Base-by-base conservation (phyloP, 139 green algal genomes). In the Asterochloris erici region DNA sequence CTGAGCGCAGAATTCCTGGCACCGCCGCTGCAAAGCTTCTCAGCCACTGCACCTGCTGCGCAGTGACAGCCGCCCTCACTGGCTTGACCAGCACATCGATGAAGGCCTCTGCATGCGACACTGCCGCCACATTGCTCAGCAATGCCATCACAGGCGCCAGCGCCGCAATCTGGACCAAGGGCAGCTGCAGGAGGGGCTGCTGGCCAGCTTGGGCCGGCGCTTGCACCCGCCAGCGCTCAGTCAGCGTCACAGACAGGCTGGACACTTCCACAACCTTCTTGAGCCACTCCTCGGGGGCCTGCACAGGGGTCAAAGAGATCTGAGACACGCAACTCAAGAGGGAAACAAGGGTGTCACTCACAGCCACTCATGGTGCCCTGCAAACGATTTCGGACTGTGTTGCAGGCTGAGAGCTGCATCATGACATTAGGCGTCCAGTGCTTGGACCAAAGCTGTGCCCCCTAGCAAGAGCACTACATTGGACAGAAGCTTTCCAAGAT, bases 241-340 rank as follows among this genome's bases (percentile, higher is more conserved):
- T 54, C 26, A 86, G 10, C 63, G 85, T 86, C 81, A 91, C 66
- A 11, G 70, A 73, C 26, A 90, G 28, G 26, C 79, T 88, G 10
- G 86, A 69, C 38, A 84, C 47, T 12, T 81, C 63, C 29, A 92
- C 19, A 14, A 78, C 54, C 66, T 91, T 92, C 71, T 86, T 90
- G 27, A 92, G 70, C 88, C 88, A 92, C 12, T 84, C 80, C 28
- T 91, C 83, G 0, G 85, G 81, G 38, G 38, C 38, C 38, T 54
- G 38, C 38, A 54, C 38, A 54, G 38, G 38, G 38, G 38, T 54
- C 38, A 54, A 2, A 54, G 38, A 54, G 6, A 54, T 6, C 38
- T 54, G 38, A 54, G 38, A 54, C 2, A 54, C 38, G 6, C 38
- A 2, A 54, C n/a, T n/a, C 6, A 54, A 10, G 38, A 54, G 38